Evolutionary conservation across 208 protist species (phyloP).

Genomic region (Trichomonas gallinae): DNA sequence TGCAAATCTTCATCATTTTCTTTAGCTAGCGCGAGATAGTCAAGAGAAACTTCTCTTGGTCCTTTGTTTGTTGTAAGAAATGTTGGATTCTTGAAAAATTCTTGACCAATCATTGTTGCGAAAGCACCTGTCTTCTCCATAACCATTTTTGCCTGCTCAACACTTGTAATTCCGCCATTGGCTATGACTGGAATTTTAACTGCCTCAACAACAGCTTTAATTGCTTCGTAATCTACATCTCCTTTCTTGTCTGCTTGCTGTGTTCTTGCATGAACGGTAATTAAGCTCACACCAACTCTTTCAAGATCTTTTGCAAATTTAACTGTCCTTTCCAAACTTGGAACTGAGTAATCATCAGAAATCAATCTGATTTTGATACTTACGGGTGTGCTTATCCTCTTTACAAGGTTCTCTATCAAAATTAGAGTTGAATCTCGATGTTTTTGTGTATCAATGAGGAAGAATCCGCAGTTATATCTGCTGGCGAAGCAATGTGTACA

Average conservation of each 20-base stretch:
- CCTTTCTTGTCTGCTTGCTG: slow-evolving; percentile 4
- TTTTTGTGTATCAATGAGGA: slow-evolving; percentile 26
- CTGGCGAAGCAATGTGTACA: slow-evolving; percentile 40
- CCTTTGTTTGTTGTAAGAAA: not conserved
- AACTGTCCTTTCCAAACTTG: not conserved
- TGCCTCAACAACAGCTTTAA: slow-evolving; percentile 4
- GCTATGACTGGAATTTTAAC: slow-evolving; percentile 25
- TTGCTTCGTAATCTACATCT: not conserved
- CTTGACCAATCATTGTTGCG: not conserved
- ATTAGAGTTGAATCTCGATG: not conserved
- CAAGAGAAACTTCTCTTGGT: not conserved
- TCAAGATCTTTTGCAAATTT: slow-evolving; percentile 17
- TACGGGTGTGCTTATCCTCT: slow-evolving; percentile 23
- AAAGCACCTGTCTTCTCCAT: not conserved
- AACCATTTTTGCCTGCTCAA: not conserved
- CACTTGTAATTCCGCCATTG: slow-evolving; percentile 18
- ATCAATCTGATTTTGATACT: slow-evolving; percentile 31
- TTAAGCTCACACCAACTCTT: not conserved
- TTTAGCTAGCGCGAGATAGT: not conserved
- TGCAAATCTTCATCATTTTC: not conserved
- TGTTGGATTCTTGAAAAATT: slow-evolving; percentile 11
- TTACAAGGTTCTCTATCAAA: not conserved
- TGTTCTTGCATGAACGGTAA: slow-evolving; percentile 20
- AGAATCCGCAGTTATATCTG: slow-evolving; percentile 38
- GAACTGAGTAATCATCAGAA: not conserved